Conservation (phyloP, 2,329 filamentous ascomycete species). For the Exophiala oligosperma region DNA sequence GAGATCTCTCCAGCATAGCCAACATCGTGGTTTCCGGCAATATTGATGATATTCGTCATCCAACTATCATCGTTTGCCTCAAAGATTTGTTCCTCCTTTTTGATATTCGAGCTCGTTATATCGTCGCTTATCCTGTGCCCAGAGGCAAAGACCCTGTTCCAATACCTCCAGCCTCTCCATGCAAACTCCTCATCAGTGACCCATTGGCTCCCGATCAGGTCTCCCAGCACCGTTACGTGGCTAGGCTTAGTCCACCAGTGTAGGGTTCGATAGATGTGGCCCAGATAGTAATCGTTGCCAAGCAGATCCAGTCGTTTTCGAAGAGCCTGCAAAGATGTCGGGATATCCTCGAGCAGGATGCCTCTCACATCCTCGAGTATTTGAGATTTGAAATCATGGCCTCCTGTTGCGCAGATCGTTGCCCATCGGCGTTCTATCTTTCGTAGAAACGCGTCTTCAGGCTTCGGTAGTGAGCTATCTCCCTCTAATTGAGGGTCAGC, state of each 20-base stretch:
- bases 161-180: conserved; percentile 70
- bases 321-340: conserved; percentile 63
- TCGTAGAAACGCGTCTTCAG: conserved; percentile 46
- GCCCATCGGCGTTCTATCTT: conserved; percentile 42
- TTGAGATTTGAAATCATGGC: not conserved
- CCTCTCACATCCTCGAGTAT: conserved; percentile 5
- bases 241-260: conserved; percentile 83
- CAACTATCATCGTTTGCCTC: conserved; percentile 56
- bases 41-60: conserved; percentile 78
- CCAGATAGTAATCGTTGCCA: conserved; percentile 93
- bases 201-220: conserved; percentile 94
- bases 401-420: not conserved
- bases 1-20: conserved; percentile 93
- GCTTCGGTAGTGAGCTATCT: conserved; percentile 72
- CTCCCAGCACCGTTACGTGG: conserved; percentile 85
- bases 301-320: conserved; percentile 84
- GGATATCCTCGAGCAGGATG: conserved; percentile 66
- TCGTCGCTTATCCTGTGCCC: conserved; percentile 60
- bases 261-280: conserved; percentile 83
- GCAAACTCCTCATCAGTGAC: conserved; percentile 82
- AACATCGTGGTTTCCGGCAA: conserved; percentile 94
- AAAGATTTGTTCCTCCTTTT: conserved; percentile 47
- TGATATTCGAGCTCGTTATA: conserved; percentile 36
- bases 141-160: conserved; percentile 75
- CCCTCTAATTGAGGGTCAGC: conserved; percentile 94